Percentiles rank a stretch among this genome's conserved stretches.
Conservation (phyloP, 306 rosid species). For the Cucumis hystrix region DNA sequence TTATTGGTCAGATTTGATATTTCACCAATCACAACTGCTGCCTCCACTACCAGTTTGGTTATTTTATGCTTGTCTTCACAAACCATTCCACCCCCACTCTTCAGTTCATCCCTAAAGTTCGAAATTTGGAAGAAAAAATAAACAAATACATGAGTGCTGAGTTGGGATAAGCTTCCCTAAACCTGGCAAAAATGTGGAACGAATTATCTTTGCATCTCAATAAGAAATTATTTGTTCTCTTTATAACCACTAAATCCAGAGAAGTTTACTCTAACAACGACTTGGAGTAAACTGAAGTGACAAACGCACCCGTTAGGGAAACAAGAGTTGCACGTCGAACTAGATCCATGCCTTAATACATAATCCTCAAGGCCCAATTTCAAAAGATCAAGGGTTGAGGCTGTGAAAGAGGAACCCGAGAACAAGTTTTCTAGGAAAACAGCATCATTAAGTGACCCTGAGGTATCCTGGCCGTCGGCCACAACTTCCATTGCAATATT, state of each 20-base stretch:
- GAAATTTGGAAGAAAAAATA: neutral
- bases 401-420: slow-evolving; percentile 22
- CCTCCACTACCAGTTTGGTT: slow-evolving; percentile 47
- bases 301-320: slow-evolving; percentile 44
- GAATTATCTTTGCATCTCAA: neutral
- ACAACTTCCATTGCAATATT: slow-evolving; percentile 52
- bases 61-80: slow-evolving; percentile 26
- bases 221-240: neutral
- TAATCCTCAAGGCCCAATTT: slow-evolving; percentile 67
- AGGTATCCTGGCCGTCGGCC: slow-evolving; percentile 36
- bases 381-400: slow-evolving; percentile 55
- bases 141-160: neutral
- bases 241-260: neutral
- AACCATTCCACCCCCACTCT: slow-evolving; percentile 62
- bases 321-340: slow-evolving; percentile 43
- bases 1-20: slow-evolving; percentile 25
- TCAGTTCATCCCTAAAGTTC: slow-evolving; percentile 52
- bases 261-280: neutral
- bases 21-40: slow-evolving; percentile 52
- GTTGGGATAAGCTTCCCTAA: neutral
- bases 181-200: neutral
- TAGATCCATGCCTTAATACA: slow-evolving; percentile 58
- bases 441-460: slow-evolving; percentile 37
- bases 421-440: slow-evolving; percentile 38
- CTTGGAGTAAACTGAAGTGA: neutral